phyloP scores from a whole-genome alignment of 106 monocot genomes.

The Cymbidium sinense region DNA sequence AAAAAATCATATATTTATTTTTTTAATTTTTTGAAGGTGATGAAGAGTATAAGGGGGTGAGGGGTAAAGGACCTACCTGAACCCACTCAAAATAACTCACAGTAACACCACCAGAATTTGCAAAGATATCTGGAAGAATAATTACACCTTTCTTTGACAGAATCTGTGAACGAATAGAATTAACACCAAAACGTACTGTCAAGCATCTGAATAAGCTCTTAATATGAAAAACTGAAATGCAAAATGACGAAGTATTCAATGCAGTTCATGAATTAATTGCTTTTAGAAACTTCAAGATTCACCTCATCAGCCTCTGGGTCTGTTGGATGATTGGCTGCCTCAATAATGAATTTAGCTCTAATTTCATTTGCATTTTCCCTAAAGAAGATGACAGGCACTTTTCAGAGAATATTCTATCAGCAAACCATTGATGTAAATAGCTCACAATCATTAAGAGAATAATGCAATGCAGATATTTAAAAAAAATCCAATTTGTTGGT shows the following conservation, averaged over 20 bases:
- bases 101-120: slow-evolving; percentile 88
- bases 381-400: neutral
- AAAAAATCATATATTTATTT: no score
- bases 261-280: neutral
- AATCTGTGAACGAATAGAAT: slow-evolving; percentile 38
- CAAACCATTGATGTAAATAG: neutral
- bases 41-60: no score
- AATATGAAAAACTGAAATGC: neutral
- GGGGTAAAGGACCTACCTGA: slow-evolving; percentile 38
- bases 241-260: neutral
- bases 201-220: neutral
- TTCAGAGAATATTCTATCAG: neutral
- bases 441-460: neutral
- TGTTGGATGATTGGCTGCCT: slow-evolving; percentile 81
- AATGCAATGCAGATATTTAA: neutral
- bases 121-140: slow-evolving; percentile 82
- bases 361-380: slow-evolving; percentile 76
- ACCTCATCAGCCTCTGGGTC: slow-evolving; percentile 88
- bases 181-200: neutral
- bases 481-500: neutral
- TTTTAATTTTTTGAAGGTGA: no score
- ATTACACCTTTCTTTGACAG: slow-evolving; percentile 81
- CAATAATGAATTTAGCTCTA: slow-evolving; percentile 71
- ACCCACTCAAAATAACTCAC: slow-evolving; percentile 99
- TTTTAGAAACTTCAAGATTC: slow-evolving; percentile 6